These are phyloP conservation scores for Tuber brumale DNA, from an alignment of 495 filamentous ascomycete species.

Conservation along the genomic window DNA sequence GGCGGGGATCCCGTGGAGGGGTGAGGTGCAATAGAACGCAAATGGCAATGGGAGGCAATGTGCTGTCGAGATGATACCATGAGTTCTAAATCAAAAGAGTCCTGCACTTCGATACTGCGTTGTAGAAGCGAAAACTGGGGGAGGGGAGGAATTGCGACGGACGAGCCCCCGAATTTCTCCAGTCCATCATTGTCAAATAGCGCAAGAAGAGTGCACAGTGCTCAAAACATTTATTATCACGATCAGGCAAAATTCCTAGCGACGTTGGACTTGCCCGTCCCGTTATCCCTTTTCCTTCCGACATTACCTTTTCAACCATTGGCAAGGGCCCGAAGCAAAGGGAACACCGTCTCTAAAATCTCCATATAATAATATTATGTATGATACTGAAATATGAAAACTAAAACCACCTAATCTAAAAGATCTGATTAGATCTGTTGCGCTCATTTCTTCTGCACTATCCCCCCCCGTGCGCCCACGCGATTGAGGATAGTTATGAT, in stretches of 20 bases:
- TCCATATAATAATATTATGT: no score
- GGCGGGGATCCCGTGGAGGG: conserved; percentile 78
- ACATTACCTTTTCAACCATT: no score
- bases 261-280: no score
- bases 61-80: not conserved
- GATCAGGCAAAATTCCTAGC: not conserved
- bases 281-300: no score
- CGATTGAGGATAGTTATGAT: no score
- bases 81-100: not conserved
- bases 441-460: no score
- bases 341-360: no score
- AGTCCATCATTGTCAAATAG: not conserved
- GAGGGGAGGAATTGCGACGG: not conserved
- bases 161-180: not conserved
- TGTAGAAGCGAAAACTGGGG: not conserved
- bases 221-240: not conserved
- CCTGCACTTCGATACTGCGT: not conserved
- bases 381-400: no score
- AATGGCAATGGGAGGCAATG: not conserved
- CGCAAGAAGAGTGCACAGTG: not conserved
- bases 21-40: conserved; percentile 54
- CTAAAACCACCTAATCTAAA: no score
- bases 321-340: no score
- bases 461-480: no score
- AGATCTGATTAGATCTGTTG: no score